These are phyloP conservation scores for Penicillium sp. DNA, from an alignment of 2,329 filamentous ascomycete genomes.

Conservation along the genomic window DNA sequence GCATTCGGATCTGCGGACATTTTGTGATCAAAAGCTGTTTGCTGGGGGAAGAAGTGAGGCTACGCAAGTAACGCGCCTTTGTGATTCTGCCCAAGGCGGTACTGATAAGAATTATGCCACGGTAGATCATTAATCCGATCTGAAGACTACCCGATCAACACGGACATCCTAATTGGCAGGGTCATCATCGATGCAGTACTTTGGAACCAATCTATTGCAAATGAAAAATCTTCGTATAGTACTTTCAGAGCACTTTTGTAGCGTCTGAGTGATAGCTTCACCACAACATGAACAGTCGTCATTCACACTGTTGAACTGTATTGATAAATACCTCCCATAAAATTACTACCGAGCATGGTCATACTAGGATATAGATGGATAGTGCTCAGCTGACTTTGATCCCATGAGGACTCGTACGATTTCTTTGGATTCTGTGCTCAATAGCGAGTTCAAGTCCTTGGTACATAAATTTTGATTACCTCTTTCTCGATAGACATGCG, in stretches of 20 bases:
- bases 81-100: constrained; percentile 34
- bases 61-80: constrained; percentile 11
- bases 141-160: too few species aligned
- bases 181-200: not conserved
- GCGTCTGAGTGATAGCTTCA: not conserved
- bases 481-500: not conserved
- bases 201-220: too few species aligned
- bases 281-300: too few species aligned
- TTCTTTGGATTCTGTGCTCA: not conserved
- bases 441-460: not conserved
- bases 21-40: constrained; percentile 2
- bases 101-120: constrained; percentile 16
- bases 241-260: too few species aligned
- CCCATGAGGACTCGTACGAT: not conserved
- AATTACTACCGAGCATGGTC: too few species aligned
- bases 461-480: not conserved
- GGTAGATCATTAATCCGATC: not conserved
- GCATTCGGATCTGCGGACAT: constrained; percentile 27
- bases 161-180: not conserved
- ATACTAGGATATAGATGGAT: not conserved
- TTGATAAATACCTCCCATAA: too few species aligned
- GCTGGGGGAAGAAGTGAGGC: constrained; percentile 2
- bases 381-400: not conserved
- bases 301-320: too few species aligned
- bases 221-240: too few species aligned